Conservation (phyloP, 257 asterid genomes). For the Solanum verrucosum region DNA sequence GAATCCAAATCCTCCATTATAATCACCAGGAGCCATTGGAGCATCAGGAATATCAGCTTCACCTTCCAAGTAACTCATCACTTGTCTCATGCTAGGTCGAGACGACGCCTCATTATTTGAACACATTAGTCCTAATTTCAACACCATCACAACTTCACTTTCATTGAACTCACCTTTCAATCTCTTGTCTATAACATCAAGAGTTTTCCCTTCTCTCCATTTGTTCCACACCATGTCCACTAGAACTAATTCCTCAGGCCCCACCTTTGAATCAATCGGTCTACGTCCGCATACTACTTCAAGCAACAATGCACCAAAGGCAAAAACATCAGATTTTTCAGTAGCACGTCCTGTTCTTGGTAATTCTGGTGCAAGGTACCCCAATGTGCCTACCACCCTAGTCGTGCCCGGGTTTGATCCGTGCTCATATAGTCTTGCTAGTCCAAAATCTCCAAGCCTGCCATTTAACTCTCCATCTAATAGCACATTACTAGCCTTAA, state of each 20-base stretch:
- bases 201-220: neutral
- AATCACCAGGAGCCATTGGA: conserved; percentile 25
- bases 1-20: conserved; percentile 28
- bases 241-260: conserved; percentile 2
- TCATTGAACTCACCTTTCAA: neutral
- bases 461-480: conserved; percentile 48
- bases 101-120: neutral
- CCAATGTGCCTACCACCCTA: conserved; percentile 57
- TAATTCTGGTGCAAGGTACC: conserved; percentile 61
- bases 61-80: conserved; percentile 4
- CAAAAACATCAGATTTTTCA: conserved; percentile 43
- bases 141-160: conserved; percentile 3
- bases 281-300: conserved; percentile 25
- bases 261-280: conserved; percentile 8
- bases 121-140: conserved; percentile 9
- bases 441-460: conserved; percentile 53
- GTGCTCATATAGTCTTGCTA: conserved; percentile 50
- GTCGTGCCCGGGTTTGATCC: conserved; percentile 53
- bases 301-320: conserved; percentile 46
- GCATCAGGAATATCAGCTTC: conserved; percentile 18
- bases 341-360: conserved; percentile 51
- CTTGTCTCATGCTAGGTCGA: conserved; percentile 3
- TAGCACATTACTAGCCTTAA: conserved; percentile 63
- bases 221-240: conserved; percentile 12
- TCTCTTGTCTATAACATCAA: conserved; percentile 7